phyloP scores from a whole-genome alignment of 1,284 basidiomycete species.

The Cryptococcus sp. region DNA sequence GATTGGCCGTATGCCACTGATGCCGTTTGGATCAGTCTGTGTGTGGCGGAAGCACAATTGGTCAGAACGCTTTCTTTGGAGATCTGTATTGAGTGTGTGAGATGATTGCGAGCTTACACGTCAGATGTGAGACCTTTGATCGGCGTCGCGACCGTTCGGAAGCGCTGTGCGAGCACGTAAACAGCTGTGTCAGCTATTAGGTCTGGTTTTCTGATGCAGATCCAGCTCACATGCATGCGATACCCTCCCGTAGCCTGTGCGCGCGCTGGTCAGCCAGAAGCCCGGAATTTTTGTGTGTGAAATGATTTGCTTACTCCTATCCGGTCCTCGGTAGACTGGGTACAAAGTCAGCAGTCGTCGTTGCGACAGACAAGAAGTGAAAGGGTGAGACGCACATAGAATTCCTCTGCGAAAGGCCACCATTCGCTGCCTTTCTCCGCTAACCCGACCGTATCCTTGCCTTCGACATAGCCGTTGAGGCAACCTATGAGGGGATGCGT shows the following conservation, averaged over 20 bases:
- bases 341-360: neutral
- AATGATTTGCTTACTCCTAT: slow-evolving; percentile 30
- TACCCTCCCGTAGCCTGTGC: slow-evolving; percentile 65
- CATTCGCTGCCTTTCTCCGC: slow-evolving; percentile 64
- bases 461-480: slow-evolving; percentile 60
- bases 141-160: slow-evolving; percentile 71
- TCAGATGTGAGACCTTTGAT: slow-evolving; percentile 81
- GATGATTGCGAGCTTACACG: slow-evolving; percentile 60
- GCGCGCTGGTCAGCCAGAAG: neutral
- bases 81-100: neutral
- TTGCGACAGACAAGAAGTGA: slow-evolving; percentile 19
- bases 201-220: neutral
- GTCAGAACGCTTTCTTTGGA: neutral
- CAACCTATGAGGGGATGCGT: slow-evolving; percentile 70
- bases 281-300: neutral
- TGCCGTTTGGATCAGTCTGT: slow-evolving; percentile 62
- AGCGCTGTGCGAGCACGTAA: slow-evolving; percentile 53
- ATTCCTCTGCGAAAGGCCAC: slow-evolving; percentile 73
- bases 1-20: slow-evolving; percentile 60
- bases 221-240: slow-evolving; percentile 42
- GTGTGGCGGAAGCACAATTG: neutral
- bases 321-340: slow-evolving; percentile 42
- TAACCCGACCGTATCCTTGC: slow-evolving; percentile 55
- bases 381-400: slow-evolving; percentile 59
- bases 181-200: slow-evolving; percentile 61